Evolutionary conservation across 179 eudicot genomes (phyloP), one percentile per base, ranked within the genome.

Genomic region (Spergularia azorica): DNA sequence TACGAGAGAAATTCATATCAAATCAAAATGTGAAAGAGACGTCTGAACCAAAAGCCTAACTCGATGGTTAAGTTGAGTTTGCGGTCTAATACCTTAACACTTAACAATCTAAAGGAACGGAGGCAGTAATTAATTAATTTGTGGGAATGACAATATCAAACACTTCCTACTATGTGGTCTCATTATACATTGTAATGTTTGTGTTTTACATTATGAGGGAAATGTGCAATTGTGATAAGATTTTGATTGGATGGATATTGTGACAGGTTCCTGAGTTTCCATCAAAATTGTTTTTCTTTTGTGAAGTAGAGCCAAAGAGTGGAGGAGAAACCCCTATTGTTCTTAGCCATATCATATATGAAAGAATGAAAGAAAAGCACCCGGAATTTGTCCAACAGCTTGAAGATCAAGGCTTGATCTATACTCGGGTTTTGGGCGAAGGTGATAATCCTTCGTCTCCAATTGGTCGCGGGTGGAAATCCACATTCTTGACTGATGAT

Each of bases 261-360:
- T 41, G 48, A 80, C 85, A 95, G 96, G 92, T 89, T 26, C 92
- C 95, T 0, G 90, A 86, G 77, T 95, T 88, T 75, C 98, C 98
- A 11, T 78, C 98, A n/a, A 95, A 95, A 58, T 51, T 95, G 84
- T 95, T 95, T 65, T 95, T 95, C 92, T 95, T 82, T 63, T 95
- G 98, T 82, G 96, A 95, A 80, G 89, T 89, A 52, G 97, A 91
- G 70, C 98, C 98, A 21, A 79, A 75, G 75, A 80, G 74, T 62
- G 98, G 93, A 61, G 98, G 98, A 70, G 98, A 95, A 85, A 95
- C 98, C 59, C 97, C 97, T 14, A 91, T 95, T 46, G 98, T 91
- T 77, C 96, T 89, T 21, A 93, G 98, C 80, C 97, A 93, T 58
- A 63, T 91, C 13, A 84, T 93, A 18, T 95, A 95, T 64, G 88